Conservation (phyloP, 306 rosid genomes). For the Casuarina glauca region DNA sequence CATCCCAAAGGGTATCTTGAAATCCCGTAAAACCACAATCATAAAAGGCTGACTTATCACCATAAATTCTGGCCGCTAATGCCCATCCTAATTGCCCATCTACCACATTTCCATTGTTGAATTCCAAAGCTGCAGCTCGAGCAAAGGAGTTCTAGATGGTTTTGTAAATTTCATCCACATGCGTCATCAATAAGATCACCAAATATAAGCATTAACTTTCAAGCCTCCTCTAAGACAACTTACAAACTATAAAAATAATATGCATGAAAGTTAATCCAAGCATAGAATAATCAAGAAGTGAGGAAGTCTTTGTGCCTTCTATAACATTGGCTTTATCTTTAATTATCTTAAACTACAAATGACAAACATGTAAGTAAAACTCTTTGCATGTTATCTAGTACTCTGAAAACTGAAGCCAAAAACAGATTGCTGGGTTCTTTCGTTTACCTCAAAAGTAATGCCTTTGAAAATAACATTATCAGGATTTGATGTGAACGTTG, state of each 20-base stretch:
- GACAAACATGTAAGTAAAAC: too few species aligned
- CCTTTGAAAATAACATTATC: conserved; percentile 27
- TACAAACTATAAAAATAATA: background rate
- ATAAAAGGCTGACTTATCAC: conserved; percentile 44
- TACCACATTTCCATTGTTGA: background rate
- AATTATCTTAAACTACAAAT: too few species aligned
- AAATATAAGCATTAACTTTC: background rate
- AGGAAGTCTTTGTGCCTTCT: too few species aligned
- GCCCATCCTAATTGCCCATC: conserved; percentile 13
- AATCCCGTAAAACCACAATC: conserved; percentile 36
- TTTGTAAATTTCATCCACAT: background rate
- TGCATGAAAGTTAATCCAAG: background rate
- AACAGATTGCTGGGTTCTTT: too few species aligned
- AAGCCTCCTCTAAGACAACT: too few species aligned
- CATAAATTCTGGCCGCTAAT: conserved; percentile 46
- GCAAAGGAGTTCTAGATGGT: too few species aligned
- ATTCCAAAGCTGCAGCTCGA: background rate
- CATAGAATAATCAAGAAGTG: too few species aligned
- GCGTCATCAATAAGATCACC: background rate
- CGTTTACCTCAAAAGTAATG: conserved; percentile 37
- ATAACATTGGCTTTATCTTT: too few species aligned
- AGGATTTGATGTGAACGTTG: conserved; percentile 40
- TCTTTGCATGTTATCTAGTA: too few species aligned
- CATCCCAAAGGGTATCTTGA: conserved; percentile 60
- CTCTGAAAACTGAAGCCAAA: background rate